Conservation (phyloP, 306 rosid genomes). For the Dalbergia cochinchinensis region DNA sequence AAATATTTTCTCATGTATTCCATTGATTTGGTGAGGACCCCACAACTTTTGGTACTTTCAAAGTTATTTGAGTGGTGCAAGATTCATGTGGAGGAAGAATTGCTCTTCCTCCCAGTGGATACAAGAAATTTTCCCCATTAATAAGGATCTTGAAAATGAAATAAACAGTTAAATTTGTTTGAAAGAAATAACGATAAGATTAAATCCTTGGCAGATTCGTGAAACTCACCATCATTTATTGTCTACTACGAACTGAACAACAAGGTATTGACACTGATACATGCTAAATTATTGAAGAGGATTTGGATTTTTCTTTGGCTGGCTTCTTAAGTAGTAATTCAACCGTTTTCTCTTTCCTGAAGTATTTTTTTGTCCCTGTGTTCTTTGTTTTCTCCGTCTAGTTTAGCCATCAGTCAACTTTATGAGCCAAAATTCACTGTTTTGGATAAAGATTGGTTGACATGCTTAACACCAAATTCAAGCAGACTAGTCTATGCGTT, state of each 20-base stretch:
- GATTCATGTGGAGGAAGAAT: no score
- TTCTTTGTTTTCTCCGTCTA: constrained; percentile 4
- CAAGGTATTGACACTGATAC: background rate
- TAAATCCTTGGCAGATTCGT: constrained; percentile 2
- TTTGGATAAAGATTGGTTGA: constrained; percentile 39
- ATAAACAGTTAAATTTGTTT: background rate
- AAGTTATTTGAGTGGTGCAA: no score
- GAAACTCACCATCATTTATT: background rate
- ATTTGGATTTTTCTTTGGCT: background rate
- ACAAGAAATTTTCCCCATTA: background rate
- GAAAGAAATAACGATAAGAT: constrained; percentile 3
- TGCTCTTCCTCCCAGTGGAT: no score
- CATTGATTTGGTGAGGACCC: no score
- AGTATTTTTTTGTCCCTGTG: background rate
- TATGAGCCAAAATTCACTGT: constrained; percentile 3
- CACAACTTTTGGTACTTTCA: no score
- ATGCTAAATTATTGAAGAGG: background rate
- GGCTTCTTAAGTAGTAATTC: no score
- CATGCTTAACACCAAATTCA: background rate
- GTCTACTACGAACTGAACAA: background rate
- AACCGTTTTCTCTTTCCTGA: background rate
- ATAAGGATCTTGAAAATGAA: constrained; percentile 2
- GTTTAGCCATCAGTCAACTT: background rate
- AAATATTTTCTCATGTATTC: background rate
- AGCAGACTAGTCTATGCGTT: background rate